These are phyloP conservation scores for Xylaria cubensis DNA, from an alignment of 495 filamentous ascomycete species.

Conservation along the genomic window DNA sequence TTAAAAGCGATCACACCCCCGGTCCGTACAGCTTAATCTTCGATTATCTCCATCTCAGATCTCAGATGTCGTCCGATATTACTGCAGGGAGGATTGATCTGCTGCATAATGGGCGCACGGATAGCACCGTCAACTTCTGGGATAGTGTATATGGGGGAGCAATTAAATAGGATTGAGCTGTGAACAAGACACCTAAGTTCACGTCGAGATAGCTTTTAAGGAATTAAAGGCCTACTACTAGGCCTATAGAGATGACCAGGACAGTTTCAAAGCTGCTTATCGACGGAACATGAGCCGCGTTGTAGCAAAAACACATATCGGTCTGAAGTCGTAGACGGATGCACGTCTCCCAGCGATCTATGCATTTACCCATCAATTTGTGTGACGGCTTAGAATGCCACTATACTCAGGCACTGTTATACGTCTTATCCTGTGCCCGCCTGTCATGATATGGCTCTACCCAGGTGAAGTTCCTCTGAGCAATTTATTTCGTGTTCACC, in stretches of 20 bases:
- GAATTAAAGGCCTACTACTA: not conserved
- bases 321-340: not conserved
- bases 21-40: not conserved
- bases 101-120: slow-evolving; percentile 1
- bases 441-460: not conserved
- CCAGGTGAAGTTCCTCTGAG: not conserved
- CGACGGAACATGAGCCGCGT: not conserved
- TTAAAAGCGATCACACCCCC: not conserved
- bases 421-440: not conserved
- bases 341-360: slow-evolving; percentile 10
- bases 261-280: not conserved
- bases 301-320: not conserved
- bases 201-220: not conserved
- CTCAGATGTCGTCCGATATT: slow-evolving; percentile 11
- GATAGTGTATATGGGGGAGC: not conserved
- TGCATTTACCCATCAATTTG: not conserved
- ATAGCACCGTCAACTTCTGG: not conserved
- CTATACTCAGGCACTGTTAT: slow-evolving; percentile 1
- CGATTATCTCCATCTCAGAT: slow-evolving; percentile 4
- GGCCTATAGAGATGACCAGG: not conserved
- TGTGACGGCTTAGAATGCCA: not conserved
- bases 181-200: not conserved
- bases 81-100: slow-evolving; percentile 15
- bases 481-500: not conserved
- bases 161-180: not conserved